These are phyloP conservation scores for Stagonosporopsis cucurbitacearum DNA, from an alignment of 2,329 filamentous ascomycete genomes.

Conservation along the genomic window DNA sequence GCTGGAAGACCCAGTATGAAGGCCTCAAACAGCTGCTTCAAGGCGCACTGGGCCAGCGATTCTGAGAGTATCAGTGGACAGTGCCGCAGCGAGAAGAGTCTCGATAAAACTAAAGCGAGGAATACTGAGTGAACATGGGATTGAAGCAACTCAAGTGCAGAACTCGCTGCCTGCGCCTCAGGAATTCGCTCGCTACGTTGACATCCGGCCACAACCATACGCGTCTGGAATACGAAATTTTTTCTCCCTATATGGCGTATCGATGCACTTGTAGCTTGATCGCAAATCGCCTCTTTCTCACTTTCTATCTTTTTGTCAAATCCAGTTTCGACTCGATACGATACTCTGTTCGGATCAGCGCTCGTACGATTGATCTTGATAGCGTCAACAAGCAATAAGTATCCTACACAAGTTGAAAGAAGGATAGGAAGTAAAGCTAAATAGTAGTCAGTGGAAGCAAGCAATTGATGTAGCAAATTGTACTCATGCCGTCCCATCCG, in stretches of 20 bases:
- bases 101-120: not conserved
- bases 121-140: not conserved
- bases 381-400: no score
- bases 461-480: no score
- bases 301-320: no score
- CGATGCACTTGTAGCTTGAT: not conserved
- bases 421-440: no score
- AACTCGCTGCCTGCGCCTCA: not conserved
- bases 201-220: not conserved
- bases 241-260: not conserved
- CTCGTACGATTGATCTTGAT: no score
- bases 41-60: not conserved
- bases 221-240: not conserved
- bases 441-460: no score
- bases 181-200: not conserved
- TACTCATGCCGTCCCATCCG: no score
- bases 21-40: not conserved
- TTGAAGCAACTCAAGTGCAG: not conserved
- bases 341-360: no score
- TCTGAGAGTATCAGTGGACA: not conserved
- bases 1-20: conserved; percentile 6
- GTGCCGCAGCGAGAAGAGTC: not conserved
- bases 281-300: no score
- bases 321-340: no score
- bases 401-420: no score